phyloP scores from a whole-genome alignment of 306 rosid species.

The Lathyrus sativus region DNA sequence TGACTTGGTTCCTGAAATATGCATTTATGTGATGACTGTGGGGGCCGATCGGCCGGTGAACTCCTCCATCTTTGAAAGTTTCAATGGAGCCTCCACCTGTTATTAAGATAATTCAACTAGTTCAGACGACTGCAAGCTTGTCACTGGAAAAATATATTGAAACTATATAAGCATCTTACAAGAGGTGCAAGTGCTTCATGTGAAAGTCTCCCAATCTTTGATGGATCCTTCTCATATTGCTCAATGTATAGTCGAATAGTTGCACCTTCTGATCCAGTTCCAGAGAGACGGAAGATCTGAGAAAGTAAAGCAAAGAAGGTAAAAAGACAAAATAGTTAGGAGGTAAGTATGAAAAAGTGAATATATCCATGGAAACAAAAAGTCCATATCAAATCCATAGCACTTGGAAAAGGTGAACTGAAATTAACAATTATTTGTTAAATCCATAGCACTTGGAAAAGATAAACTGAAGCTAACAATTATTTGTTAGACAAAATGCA shows the following conservation, averaged over 20 bases:
- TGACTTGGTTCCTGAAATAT: neutral
- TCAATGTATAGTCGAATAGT: slow-evolving; percentile 95
- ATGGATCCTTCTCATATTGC: slow-evolving; percentile 94
- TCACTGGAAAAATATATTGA: neutral
- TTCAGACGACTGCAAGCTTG: slow-evolving; percentile 18
- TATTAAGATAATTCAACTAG: slow-evolving; percentile 17
- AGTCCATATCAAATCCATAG: slow-evolving; percentile 15
- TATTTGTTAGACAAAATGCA: too few species aligned
- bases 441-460: too few species aligned
- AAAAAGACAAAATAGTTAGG: slow-evolving; percentile 20
- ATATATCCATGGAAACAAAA: slow-evolving; percentile 22
- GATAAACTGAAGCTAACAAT: too few species aligned
- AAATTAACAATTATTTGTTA: too few species aligned
- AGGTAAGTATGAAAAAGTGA: neutral
- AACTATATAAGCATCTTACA: slow-evolving; percentile 50
- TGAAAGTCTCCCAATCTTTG: slow-evolving; percentile 82
- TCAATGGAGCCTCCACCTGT: slow-evolving; percentile 93
- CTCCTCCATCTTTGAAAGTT: slow-evolving; percentile 91
- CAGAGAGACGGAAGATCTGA: slow-evolving; percentile 96
- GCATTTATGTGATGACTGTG: slow-evolving; percentile 75
- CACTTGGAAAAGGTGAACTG: neutral
- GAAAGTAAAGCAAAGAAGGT: slow-evolving; percentile 20
- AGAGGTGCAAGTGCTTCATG: slow-evolving; percentile 93
- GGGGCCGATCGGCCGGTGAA: slow-evolving; percentile 95
- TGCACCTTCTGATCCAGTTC: slow-evolving; percentile 98